Evolutionary conservation across 495 filamentous ascomycete species (phyloP).

Genomic region (Annulohypoxylon moriforme): DNA sequence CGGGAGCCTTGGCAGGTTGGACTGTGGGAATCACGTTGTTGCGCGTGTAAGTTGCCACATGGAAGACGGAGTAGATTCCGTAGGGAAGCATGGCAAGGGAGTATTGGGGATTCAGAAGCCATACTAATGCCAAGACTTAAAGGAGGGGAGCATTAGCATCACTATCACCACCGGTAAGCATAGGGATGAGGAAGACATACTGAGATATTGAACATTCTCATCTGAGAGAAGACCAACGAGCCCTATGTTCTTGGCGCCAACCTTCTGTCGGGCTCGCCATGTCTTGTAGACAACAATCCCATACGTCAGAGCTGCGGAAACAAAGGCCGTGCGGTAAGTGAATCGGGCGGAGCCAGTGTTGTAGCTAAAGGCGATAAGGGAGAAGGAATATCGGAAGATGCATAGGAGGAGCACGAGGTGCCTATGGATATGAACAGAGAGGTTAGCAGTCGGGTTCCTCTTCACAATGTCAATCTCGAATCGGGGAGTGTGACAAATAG

Average conservation of each 20-base stretch:
- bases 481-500: neutral
- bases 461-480: slow-evolving; percentile 6
- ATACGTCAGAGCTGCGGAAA: slow-evolving; percentile 90
- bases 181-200: slow-evolving; percentile 65
- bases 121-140: slow-evolving; percentile 91
- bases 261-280: slow-evolving; percentile 80
- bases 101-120: slow-evolving; percentile 92
- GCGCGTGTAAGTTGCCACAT: slow-evolving; percentile 87
- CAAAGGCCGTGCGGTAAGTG: slow-evolving; percentile 88
- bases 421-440: slow-evolving; percentile 53
- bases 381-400: slow-evolving; percentile 81
- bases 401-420: slow-evolving; percentile 87
- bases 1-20: slow-evolving; percentile 58
- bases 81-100: slow-evolving; percentile 92
- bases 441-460: slow-evolving; percentile 21
- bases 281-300: slow-evolving; percentile 99
- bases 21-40: slow-evolving; percentile 76
- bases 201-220: slow-evolving; percentile 97
- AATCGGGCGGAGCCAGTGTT: slow-evolving; percentile 77
- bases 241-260: slow-evolving; percentile 68
- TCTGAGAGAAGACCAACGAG: slow-evolving; percentile 75
- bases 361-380: slow-evolving; percentile 85
- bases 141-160: slow-evolving; percentile 15
- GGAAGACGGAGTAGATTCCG: slow-evolving; percentile 97
- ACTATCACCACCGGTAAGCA: neutral